Base-by-base conservation (phyloP, 345 rosid genomes). In the Zanthoxylum bungeanum region DNA sequence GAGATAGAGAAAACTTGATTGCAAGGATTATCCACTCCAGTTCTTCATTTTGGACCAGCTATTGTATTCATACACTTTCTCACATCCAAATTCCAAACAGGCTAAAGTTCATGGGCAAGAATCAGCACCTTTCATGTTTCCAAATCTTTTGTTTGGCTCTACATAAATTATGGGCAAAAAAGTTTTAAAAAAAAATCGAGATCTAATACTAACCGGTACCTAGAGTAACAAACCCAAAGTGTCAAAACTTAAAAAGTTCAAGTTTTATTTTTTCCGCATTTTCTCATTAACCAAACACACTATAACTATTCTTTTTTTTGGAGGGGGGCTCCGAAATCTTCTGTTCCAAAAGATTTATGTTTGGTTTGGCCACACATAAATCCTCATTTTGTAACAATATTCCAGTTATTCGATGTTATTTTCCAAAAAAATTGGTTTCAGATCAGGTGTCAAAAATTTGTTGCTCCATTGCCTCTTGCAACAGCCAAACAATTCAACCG, bases 1-100 rank as follows among this genome's bases (percentile, higher is more conserved):
- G 2, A 57, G 59, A 24, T 4, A 70, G 37, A 33, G 1, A 22
- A 12, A 46, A 44, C 37, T 24, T 1, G 11, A 27, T 47, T 60
- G 17, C 5, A 49, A 46, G 14, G 33, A 9, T 42, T 53, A 79
- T 51, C 60, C 49, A 51, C 40, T 50, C 16, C 9, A 31, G 12
- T 47, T 17, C 69, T 30, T 65, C 69, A 27, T n/a, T 11, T 11
- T 24, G 17, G 17, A 31, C 25, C 30, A 49, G 44, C 58, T 64
- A 10, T n/a, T 22, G 7, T 8, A 25, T 34, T 70, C 72, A 49
- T 36, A 33, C 30, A 57, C 11, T 66, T 63, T 37, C 68, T 60
- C 57, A 28, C n/a, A n/a, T n/a, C n/a, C n/a, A n/a, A 9, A 47
- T 52, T 24, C 52, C 74, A 69, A 62, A 56, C 50, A 42, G 56